Percentiles rank a stretch among this genome's conserved stretches.
Evolutionary conservation across 257 asterid species (phyloP).

Genomic region (Nyctanthes arbortristis): DNA sequence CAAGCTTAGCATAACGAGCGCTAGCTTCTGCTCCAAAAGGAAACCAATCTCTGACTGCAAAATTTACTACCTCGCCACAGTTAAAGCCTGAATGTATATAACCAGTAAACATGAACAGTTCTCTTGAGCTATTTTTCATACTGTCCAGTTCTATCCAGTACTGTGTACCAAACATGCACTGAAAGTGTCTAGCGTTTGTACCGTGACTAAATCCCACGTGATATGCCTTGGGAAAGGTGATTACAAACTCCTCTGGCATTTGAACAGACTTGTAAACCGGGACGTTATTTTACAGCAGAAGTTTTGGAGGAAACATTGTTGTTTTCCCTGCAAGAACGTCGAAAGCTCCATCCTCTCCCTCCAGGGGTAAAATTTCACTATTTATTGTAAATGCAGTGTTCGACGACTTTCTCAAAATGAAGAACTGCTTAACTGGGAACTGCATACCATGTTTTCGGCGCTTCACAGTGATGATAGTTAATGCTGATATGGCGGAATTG

Average conservation of each 20-base stretch:
- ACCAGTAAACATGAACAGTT: too few relatives aligned
- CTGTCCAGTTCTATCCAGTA: neutral
- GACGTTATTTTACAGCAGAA: conserved; percentile 33
- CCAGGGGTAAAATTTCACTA: conserved; percentile 24
- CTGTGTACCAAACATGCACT: neutral
- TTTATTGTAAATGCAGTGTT: conserved; percentile 22
- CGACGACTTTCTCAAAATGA: conserved; percentile 32
- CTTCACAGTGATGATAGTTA: conserved; percentile 53
- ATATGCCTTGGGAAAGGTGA: conserved; percentile 51
- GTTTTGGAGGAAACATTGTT: conserved; percentile 40
- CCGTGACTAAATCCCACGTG: conserved; percentile 57
- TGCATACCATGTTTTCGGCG: conserved; percentile 54
- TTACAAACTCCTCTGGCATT: conserved; percentile 46
- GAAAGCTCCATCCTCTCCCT: conserved; percentile 37
- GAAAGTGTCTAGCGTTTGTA: conserved; percentile 1
- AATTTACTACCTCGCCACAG: conserved; percentile 52
- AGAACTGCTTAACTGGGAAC: conserved; percentile 42
- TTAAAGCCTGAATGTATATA: conserved; percentile 34
- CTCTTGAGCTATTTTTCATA: too few relatives aligned
- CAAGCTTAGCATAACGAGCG: conserved; percentile 33
- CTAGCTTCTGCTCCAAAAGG: conserved; percentile 38
- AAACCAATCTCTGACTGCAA: conserved; percentile 43
- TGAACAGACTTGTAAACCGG: conserved; percentile 44
- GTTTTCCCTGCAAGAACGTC: conserved; percentile 37
- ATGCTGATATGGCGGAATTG: conserved; percentile 25